Evolutionary conservation across 441 rosid species (phyloP), one percentile per base, ranked within the genome.

Genomic region (Jatropha multifida): DNA sequence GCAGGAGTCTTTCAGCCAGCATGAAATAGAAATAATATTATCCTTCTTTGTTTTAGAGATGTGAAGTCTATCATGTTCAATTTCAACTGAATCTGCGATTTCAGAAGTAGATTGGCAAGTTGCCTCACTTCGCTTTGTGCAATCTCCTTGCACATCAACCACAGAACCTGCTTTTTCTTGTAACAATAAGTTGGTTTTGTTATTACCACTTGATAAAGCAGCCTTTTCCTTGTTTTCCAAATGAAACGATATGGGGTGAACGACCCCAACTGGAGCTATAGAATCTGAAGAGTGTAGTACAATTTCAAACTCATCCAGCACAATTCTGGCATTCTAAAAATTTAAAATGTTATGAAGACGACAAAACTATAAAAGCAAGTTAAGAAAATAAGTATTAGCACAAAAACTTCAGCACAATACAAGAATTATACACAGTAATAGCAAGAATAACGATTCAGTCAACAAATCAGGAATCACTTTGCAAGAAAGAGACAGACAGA

Each of bases 261-360:
- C 84, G 80, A 92, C 85, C 70, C 97, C 99, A 60, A 92, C 97
- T 74, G 97, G 95, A 77, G 99, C 99, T 74, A 96, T 89, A 59
- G 94, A 80, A 85, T 90, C 92, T 61, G 93, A 79, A 73, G 99
- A 96, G 83, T 92, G 97, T 69, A 86, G 89, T 40, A 89, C 80
- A 78, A 82, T 88, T 85, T 86, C 83, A 82, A 79, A 94, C 74
- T 94, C 93, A 83, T 94, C 97, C 69, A 96, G 92, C 80, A 89
- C 81, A 12, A 96, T 91, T 85, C 90, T 83, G 77, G 92, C 94
- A 87, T 91, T 86, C 97, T 94, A 85, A 76, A 76, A 83, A 80
- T 72, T 71, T 42, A 4, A 82, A 79, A 72, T 58, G 81, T 83
- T 76, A 82, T 69, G 74, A 75, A 72, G 68, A 51, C 60, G 58